These are phyloP conservation scores for Phlegmacium glaucopus DNA, from an alignment of 768 basidiomycete genomes.

Conservation along the genomic window DNA sequence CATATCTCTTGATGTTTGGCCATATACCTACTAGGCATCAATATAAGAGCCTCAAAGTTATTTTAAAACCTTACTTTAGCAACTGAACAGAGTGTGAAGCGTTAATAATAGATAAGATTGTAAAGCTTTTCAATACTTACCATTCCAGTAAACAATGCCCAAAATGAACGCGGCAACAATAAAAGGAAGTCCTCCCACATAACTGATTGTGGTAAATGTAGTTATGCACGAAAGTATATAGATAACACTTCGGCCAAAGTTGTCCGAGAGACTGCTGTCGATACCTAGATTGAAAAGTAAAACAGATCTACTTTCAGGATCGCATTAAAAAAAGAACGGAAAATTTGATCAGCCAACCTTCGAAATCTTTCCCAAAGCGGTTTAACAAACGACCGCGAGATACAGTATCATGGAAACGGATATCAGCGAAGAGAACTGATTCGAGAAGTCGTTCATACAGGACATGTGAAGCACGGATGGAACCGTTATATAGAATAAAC, in stretches of 20 bases:
- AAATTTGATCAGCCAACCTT: constrained; percentile 38
- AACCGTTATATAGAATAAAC: constrained; percentile 77
- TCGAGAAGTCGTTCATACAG: constrained; percentile 78
- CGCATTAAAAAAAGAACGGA: neutral
- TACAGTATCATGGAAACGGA: constrained; percentile 92
- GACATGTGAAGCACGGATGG: constrained; percentile 76
- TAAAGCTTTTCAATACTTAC: constrained; percentile 32
- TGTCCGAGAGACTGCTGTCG: constrained; percentile 79
- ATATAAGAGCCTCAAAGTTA: no score
- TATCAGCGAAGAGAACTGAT: constrained; percentile 79
- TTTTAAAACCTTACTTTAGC: constrained; percentile 29
- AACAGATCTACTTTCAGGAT: neutral
- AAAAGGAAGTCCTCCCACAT: constrained; percentile 79
- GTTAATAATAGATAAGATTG: neutral
- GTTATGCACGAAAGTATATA: constrained; percentile 68
- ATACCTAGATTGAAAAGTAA: constrained; percentile 46
- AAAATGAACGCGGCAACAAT: constrained; percentile 54
- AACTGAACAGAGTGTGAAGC: constrained; percentile 18
- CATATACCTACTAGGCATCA: constrained; percentile 28
- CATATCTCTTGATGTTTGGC: constrained; percentile 85
- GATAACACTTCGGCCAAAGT: constrained; percentile 77
- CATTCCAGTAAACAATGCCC: constrained; percentile 66
- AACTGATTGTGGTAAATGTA: constrained; percentile 69
- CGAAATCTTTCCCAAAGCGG: constrained; percentile 88
- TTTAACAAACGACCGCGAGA: constrained; percentile 82